Evolutionary conservation across 2,329 filamentous ascomycete genomes (phyloP).

Genomic region (Aspergillus transmontanensis): DNA sequence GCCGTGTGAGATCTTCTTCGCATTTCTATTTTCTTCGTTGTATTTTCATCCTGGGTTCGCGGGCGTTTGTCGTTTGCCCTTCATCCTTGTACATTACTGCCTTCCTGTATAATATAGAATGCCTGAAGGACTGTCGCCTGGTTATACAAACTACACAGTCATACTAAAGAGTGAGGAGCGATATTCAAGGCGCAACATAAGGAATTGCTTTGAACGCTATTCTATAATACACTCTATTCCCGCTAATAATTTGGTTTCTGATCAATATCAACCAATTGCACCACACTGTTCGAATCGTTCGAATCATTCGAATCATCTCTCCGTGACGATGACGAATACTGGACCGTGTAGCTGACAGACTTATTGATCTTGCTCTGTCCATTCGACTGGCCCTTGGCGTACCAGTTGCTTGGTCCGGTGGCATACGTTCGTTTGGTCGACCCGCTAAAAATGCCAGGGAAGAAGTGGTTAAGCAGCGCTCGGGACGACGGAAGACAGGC

Average conservation of each 20-base stretch:
- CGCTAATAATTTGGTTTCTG: background rate
- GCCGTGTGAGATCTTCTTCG: slow-evolving; percentile 25
- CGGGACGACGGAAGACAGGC: slow-evolving; percentile 30
- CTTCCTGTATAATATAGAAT: background rate
- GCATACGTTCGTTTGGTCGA: slow-evolving; percentile 17
- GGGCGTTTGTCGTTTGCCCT: background rate
- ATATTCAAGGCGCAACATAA: background rate
- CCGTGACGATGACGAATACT: slow-evolving; percentile 19
- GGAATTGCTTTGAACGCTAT: background rate
- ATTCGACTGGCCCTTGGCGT: background rate
- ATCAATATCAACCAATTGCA: background rate
- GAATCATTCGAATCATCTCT: background rate
- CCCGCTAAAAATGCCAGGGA: slow-evolving; percentile 20
- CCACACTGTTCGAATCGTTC: background rate
- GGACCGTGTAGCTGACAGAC: slow-evolving; percentile 28
- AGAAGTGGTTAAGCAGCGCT: slow-evolving; percentile 24
- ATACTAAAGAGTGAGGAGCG: too few relatives aligned
- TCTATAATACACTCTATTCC: background rate
- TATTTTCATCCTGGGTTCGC: background rate
- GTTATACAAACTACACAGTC: too few relatives aligned
- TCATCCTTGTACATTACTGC: background rate
- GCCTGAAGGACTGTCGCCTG: too few relatives aligned
- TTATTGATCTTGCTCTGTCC: slow-evolving; percentile 26
- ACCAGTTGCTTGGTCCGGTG: slow-evolving; percentile 4
- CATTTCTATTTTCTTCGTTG: background rate